These are phyloP conservation scores for Salix purpurea DNA, from an alignment of 345 rosid genomes.

Conservation along the genomic window DNA sequence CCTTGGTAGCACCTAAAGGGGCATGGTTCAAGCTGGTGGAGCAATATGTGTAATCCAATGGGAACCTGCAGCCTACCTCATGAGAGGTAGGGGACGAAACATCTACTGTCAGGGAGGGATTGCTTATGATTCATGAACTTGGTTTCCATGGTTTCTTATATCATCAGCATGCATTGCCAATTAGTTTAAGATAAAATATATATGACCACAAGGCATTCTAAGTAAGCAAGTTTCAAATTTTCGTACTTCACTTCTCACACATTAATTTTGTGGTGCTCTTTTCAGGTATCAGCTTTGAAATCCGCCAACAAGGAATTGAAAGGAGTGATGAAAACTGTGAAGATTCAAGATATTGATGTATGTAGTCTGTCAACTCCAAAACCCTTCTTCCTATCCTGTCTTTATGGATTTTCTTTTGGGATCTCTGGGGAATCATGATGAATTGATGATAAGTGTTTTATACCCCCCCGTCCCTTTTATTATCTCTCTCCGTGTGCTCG, in stretches of 20 bases:
- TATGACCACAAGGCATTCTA: conserved; percentile 5
- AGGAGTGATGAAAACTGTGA: conserved; percentile 99
- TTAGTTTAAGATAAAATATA: not conserved
- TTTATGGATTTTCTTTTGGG: not conserved
- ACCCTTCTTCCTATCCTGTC: not conserved
- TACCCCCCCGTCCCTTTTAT: not conserved
- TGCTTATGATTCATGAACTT: conserved; percentile 7
- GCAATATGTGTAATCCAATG: conserved; percentile 33
- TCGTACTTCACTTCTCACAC: not conserved
- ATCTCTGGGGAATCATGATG: conserved; percentile 3
- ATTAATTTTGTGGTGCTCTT: conserved; percentile 17
- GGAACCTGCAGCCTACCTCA: conserved; percentile 56
- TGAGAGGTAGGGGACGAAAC: conserved; percentile 40
- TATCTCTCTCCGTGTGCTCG: conserved; percentile 16
- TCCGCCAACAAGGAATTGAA: conserved; percentile 97
- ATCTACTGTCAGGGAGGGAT: conserved; percentile 18
- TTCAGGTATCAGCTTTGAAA: conserved; percentile 84
- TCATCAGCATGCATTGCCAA: not conserved
- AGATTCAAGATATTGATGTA: conserved; percentile 94
- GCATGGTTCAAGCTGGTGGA: conserved; percentile 35
- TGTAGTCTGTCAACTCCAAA: conserved; percentile 17
- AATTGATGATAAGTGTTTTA: not conserved
- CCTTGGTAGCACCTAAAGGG: conserved; percentile 37
- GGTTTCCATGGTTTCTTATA: not conserved
- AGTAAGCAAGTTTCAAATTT: not conserved